Evolutionary conservation across 768 basidiomycete species (phyloP).

Genomic region (Coprinopsis sp.): DNA sequence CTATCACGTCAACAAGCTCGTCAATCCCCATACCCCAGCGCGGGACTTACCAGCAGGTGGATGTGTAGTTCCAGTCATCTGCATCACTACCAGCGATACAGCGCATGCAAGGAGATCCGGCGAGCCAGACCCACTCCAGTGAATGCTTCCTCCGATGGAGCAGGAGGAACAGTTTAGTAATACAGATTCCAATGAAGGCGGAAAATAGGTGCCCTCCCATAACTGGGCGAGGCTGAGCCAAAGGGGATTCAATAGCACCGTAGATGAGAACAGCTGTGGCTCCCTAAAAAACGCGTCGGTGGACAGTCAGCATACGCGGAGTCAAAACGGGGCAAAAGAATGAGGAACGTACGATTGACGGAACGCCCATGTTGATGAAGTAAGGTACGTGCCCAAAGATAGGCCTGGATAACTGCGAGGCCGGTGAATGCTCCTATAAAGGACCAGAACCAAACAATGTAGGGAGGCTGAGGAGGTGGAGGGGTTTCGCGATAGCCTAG

Average conservation of each 20-base stretch:
- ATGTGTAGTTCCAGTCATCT: conserved; percentile 47
- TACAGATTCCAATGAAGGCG: conserved; percentile 42
- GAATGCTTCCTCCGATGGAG: conserved; percentile 40
- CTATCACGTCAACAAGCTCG: neutral
- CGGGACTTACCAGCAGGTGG: conserved; percentile 44
- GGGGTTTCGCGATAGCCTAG: conserved; percentile 38
- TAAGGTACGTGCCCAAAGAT: conserved; percentile 44
- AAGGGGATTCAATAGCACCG: conserved; percentile 46
- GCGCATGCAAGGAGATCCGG: conserved; percentile 43
- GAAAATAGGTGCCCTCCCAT: conserved; percentile 50
- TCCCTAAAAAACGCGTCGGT: conserved; percentile 29
- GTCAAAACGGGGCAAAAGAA: conserved; percentile 23
- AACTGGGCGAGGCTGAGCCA: conserved; percentile 49
- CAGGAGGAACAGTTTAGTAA: conserved; percentile 47
- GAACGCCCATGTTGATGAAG: conserved; percentile 42
- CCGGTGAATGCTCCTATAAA: conserved; percentile 50
- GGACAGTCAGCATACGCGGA: neutral
- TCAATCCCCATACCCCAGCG: too few relatives aligned
- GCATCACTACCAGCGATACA: conserved; percentile 42
- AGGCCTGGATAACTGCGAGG: conserved; percentile 44
- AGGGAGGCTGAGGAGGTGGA: conserved; percentile 26
- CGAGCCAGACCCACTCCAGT: conserved; percentile 45
- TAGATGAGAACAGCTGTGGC: conserved; percentile 54
- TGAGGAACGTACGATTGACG: conserved; percentile 43
- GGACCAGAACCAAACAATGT: conserved; percentile 46